Evolutionary conservation across 192 early-diverging fungal genomes (phyloP).

Genomic region (Polychytrium aggregatum): DNA sequence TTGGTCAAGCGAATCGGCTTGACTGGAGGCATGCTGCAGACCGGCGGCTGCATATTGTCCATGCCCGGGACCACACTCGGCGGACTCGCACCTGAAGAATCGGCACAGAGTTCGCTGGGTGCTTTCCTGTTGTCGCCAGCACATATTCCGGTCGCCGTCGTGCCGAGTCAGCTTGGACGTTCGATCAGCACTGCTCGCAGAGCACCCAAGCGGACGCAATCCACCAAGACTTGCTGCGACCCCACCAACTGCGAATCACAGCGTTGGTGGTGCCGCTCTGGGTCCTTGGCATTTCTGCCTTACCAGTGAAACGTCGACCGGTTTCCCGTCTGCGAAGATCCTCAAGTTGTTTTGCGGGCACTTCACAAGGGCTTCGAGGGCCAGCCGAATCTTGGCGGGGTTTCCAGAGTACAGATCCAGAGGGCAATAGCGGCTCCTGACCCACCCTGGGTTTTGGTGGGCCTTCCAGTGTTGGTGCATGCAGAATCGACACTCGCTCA

Average conservation of each 20-base stretch:
- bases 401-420: constrained; percentile 52
- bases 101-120: too few relatives aligned
- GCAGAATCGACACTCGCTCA: constrained; percentile 58
- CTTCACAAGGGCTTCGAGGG: constrained; percentile 22
- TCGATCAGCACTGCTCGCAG: background rate
- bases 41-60: too few relatives aligned
- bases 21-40: background rate
- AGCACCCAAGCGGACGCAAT: background rate
- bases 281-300: background rate
- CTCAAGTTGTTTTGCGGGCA: constrained; percentile 47
- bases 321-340: constrained; percentile 32
- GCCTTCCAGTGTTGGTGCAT: constrained; percentile 59
- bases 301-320: background rate
- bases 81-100: too few relatives aligned
- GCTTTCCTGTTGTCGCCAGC: too few relatives aligned
- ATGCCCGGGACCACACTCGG: too few relatives aligned
- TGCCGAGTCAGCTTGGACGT: background rate
- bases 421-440: constrained; percentile 45
- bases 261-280: background rate
- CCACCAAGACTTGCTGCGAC: background rate
- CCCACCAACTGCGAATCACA: background rate
- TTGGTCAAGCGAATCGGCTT: background rate
- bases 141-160: too few relatives aligned
- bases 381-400: constrained; percentile 12
- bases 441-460: constrained; percentile 5